Evolutionary conservation across 164 flowering plant genomes (phyloP), one percentile per base, ranked within the genome.

Genomic region (Aristolochia californica): DNA sequence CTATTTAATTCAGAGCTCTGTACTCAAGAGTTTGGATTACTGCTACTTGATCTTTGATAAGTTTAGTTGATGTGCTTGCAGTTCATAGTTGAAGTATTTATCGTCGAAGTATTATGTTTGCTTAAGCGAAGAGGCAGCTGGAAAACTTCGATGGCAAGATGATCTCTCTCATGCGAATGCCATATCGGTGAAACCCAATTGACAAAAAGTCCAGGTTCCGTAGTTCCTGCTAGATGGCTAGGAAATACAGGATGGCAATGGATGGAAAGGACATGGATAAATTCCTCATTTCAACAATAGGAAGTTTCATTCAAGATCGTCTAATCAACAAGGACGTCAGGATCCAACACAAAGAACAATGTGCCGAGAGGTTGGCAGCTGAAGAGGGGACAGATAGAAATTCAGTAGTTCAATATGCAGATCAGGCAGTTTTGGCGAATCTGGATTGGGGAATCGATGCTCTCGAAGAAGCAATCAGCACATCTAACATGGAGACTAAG

Each of bases 361-460:
- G 94, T 70, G 88, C 85, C 7, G 94, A 86, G 74, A 75, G 94
- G 60, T 70, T 83, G 69, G 85, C 89, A 38, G 87, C 94, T 2
- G 87, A 80, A 59, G 82, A 74, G 59, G 81, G 68, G 18, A 66
- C 70, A 58, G 23, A 45, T 11, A 73, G 67, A 47, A 56, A 18
- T n/a, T 40, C 51, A 0, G 87, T 78, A 57, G 79, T 86, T 24
- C 62, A 75, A 16, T 86, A 83, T 72, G 76, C 94, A 10, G 94
- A 86, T 59, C 94, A 86, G 55, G 89, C 89, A 18, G 87, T 86
- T 11, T 57, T 81, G 28, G 94, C 94, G 0, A 85, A 85, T 63
- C 57, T 86, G 59, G 94, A 86, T 62, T 86, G 94, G 94, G 94
- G 94, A 4, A 86, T 86, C 30, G 94, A 86, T 53, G 89, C 89